These are phyloP conservation scores for Sporisorium reilianum DNA, from an alignment of 1,284 basidiomycete genomes.

Conservation along the genomic window DNA sequence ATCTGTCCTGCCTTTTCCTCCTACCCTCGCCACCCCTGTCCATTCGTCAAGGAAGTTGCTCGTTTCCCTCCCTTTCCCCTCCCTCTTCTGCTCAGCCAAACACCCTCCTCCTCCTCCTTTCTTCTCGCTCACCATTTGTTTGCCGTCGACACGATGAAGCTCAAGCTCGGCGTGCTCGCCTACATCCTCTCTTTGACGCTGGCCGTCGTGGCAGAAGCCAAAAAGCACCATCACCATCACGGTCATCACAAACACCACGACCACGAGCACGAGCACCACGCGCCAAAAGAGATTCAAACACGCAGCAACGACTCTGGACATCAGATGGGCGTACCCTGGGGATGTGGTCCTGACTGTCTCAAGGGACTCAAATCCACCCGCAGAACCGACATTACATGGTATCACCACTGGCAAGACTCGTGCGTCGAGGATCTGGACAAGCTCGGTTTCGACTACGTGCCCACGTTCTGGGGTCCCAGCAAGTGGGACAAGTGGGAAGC, in stretches of 20 bases:
- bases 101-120: neutral
- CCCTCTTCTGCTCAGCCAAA: neutral
- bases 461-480: slow-evolving; percentile 62
- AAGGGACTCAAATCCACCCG: slow-evolving; percentile 32
- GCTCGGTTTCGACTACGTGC: slow-evolving; percentile 58
- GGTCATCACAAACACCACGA: slow-evolving; percentile 14
- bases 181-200: slow-evolving; percentile 26
- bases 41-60: neutral
- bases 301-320: slow-evolving; percentile 1
- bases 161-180: slow-evolving; percentile 10
- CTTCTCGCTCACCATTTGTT: neutral
- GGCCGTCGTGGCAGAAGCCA: slow-evolving; percentile 15
- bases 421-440: slow-evolving; percentile 36
- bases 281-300: neutral
- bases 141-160: slow-evolving; percentile 6
- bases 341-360: slow-evolving; percentile 36
- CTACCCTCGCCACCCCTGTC: neutral
- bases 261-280: slow-evolving; percentile 12
- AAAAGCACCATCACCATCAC: slow-evolving; percentile 20
- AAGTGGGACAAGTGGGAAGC: slow-evolving; percentile 55
- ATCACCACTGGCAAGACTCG: slow-evolving; percentile 59
- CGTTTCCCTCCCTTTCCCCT: neutral
- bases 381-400: slow-evolving; percentile 33
- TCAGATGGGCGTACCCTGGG: slow-evolving; percentile 50
- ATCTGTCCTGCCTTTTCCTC: neutral